phyloP scores from a whole-genome alignment of 2,329 filamentous ascomycete genomes.

The Colletotrichum melonis region DNA sequence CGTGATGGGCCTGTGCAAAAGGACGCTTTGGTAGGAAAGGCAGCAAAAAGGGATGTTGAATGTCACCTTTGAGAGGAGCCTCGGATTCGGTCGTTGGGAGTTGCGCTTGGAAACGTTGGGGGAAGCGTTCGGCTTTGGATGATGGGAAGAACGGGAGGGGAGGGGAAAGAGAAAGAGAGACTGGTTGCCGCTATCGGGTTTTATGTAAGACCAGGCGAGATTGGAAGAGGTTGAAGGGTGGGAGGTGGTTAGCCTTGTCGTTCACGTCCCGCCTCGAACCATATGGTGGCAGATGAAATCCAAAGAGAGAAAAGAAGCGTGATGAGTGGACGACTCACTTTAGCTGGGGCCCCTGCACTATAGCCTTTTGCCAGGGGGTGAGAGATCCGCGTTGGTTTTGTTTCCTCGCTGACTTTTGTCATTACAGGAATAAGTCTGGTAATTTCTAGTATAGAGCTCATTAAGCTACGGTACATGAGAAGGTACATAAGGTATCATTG shows the following conservation, averaged over 20 bases:
- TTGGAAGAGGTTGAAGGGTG: slow-evolving; percentile 9
- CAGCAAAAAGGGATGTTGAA: not conserved
- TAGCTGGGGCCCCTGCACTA: slow-evolving; percentile 15
- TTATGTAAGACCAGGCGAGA: slow-evolving; percentile 3
- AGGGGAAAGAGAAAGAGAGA: not conserved
- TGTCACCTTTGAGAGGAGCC: not conserved
- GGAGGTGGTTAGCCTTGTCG: slow-evolving; percentile 20
- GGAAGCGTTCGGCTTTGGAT: not conserved
- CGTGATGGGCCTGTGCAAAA: not conserved
- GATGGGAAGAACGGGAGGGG: not conserved
- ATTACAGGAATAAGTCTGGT: not conserved
- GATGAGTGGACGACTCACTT: slow-evolving; percentile 23
- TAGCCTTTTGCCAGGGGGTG: not conserved
- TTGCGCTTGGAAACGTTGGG: slow-evolving; percentile 11
- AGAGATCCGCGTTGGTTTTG: not conserved
- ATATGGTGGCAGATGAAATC: slow-evolving; percentile 16
- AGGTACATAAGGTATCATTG: not conserved
- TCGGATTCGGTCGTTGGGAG: slow-evolving; percentile 17
- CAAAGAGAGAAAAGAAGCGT: slow-evolving; percentile 23
- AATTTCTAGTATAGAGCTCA: too few species aligned
- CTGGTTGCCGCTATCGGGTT: not conserved
- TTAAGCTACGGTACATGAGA: too few species aligned
- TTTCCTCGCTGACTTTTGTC: not conserved
- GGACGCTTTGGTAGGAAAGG: slow-evolving; percentile 8
- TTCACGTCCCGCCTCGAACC: slow-evolving; percentile 30